Evolutionary conservation across 2,329 filamentous ascomycete species (phyloP).

Genomic region (Aspergillus costaricaensis): DNA sequence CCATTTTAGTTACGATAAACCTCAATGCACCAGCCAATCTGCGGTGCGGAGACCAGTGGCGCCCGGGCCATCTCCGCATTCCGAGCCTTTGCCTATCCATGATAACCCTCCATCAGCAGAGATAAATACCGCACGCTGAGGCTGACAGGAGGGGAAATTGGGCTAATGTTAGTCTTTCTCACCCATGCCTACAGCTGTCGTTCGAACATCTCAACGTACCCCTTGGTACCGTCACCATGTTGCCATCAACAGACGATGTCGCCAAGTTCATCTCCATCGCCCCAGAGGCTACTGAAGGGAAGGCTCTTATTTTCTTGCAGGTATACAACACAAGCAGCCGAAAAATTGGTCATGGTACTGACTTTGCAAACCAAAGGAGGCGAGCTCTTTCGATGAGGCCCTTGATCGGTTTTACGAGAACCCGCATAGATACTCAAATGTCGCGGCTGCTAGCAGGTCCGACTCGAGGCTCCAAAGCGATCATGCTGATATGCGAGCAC

Average conservation of each 20-base stretch:
- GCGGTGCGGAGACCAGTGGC: background rate
- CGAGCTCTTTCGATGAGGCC: background rate
- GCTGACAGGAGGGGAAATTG: background rate
- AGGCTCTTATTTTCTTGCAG: background rate
- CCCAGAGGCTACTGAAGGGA: background rate
- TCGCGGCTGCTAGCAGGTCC: background rate
- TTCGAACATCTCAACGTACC: too few species aligned
- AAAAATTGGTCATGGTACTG: background rate
- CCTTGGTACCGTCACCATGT: background rate
- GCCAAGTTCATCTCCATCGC: conserved; percentile 1
- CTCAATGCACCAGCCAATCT: background rate
- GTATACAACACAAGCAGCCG: background rate
- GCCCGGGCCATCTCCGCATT: background rate
- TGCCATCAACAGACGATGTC: background rate
- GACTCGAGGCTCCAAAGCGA: background rate
- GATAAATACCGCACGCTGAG: background rate
- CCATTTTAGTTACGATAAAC: background rate
- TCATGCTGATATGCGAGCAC: background rate
- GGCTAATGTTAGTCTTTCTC: too few species aligned
- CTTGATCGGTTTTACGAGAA: background rate
- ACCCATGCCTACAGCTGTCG: background rate
- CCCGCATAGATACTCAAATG: background rate
- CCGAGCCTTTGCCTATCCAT: background rate
- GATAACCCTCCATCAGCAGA: background rate
- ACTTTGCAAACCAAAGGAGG: background rate